phyloP scores from a whole-genome alignment of 192 early-diverging fungal genomes.

The Funneliformis mosseae region DNA sequence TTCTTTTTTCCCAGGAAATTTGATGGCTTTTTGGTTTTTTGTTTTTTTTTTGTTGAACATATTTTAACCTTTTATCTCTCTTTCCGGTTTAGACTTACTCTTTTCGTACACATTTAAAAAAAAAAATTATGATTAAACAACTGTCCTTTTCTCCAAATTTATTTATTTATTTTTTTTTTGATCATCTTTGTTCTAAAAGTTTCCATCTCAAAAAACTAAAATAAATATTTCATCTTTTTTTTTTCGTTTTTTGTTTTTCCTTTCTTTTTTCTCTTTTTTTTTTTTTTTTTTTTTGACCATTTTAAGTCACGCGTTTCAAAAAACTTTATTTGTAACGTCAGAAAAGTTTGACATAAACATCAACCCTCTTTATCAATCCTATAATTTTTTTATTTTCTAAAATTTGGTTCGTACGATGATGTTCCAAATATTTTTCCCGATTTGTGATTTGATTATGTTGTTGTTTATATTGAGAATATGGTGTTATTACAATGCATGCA shows the following conservation, averaged over 20 bases:
- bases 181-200: neutral
- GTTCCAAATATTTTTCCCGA: no score
- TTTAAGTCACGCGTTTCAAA: no score
- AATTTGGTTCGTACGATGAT: no score
- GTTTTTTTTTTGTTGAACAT: neutral
- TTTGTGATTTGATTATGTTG: neutral
- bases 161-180: neutral
- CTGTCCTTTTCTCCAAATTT: neutral
- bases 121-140: no score
- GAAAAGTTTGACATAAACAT: no score
- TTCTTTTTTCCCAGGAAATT: neutral
- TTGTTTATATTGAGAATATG: neutral
- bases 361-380: no score
- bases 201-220: neutral
- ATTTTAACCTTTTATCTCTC: neutral
- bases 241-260: neutral
- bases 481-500: neutral
- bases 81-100: neutral
- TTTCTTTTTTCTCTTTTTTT: no score
- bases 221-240: neutral
- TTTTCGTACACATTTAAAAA: neutral
- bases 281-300: no score
- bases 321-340: no score
- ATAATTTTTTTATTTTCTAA: no score
- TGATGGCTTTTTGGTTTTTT: neutral